Evolutionary conservation across 495 filamentous ascomycete species (phyloP).

Genomic region (Beverwykella pulmonaria): DNA sequence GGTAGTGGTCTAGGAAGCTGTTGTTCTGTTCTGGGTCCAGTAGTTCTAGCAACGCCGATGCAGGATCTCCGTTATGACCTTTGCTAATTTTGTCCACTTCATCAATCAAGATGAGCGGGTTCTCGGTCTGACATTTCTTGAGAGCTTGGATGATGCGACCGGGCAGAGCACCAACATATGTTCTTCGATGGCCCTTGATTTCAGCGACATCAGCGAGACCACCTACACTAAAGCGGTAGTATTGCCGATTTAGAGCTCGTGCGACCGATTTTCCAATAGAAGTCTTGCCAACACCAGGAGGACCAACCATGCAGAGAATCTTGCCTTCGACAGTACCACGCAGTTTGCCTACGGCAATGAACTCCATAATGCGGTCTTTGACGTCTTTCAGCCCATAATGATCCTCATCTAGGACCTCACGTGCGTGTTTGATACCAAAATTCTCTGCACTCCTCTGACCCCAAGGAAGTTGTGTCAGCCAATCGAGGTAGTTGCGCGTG

Average conservation of each 20-base stretch:
- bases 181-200: slow-evolving; percentile 96
- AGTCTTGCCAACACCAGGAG: slow-evolving; percentile 96
- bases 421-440: slow-evolving; percentile 89
- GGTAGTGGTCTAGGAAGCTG: slow-evolving; percentile 97
- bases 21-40: slow-evolving; percentile 97
- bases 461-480: slow-evolving; percentile 98
- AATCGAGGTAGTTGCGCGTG: slow-evolving; percentile 98
- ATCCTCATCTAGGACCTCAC: slow-evolving; percentile 90
- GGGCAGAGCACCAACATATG: slow-evolving; percentile 94
- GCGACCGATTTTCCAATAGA: slow-evolving; percentile 99
- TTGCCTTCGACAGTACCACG: slow-evolving; percentile 98
- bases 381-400: slow-evolving; percentile 98
- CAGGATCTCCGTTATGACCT: slow-evolving; percentile 94
- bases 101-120: slow-evolving; percentile 94
- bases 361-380: slow-evolving; percentile 97
- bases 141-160: slow-evolving; percentile 97
- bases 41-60: slow-evolving; percentile 90
- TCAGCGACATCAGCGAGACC: slow-evolving; percentile 98
- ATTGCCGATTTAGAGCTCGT: slow-evolving; percentile 88
- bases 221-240: slow-evolving; percentile 97
- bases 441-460: slow-evolving; percentile 95
- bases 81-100: slow-evolving; percentile 97
- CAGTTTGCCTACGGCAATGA: slow-evolving; percentile 97
- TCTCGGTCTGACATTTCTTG: slow-evolving; percentile 99
- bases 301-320: slow-evolving; percentile 96